Evolutionary conservation across 352 stramenopile species (phyloP), one percentile per base, ranked within the genome.

Genomic region (Globisporangium viniferum): DNA sequence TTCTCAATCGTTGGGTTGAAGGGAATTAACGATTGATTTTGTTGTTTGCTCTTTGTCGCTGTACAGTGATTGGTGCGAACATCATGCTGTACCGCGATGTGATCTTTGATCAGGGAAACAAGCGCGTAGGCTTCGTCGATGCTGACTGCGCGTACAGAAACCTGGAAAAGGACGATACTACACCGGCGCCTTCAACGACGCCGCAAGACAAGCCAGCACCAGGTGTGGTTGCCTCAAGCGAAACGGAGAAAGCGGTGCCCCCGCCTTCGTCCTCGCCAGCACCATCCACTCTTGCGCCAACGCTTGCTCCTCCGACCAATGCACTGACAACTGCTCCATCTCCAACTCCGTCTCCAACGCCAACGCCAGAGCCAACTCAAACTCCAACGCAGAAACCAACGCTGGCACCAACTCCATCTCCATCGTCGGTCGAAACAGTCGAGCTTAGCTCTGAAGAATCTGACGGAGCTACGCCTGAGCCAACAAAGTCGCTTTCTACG

Each of bases 41-140:
- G 27, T 60, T 39, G 29, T 3, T 0, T 73, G 41, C 18, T 51
- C 36, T 44, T 44, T 12, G 8, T 8, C 29, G 61, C 6, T 41
- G 41, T 59, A 24, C 6, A 75, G 85, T 95, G 18, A 92, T 95
- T 66, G 88, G 88, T 8, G 86, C 88, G 51, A 91, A 91, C 72
- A 79, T 95, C 51, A 94, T 95, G 88, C 84, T 82, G 75, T 75
- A 89, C 54, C 83, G 85, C 31, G 86, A 95, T 49, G 81, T 95
- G 31, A 88, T 95, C 27, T 95, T 95, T 69, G 88, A 95, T 62
- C 68, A 74, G 1, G 78, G 74, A 1, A 84, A 88, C 61, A 73
- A 90, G 41, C 85, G 86, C n/a, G 78, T 95, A 7, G 88, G 86
- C 0, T 95, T 95, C 70, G 88, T 86, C 7, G 75, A 90, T 41